A percentile compares a stretch with the other conserved stretches of the same genome.
Evolutionary conservation across 352 stramenopile genomes (phyloP).

Genomic region (Phytophthora sansomeana): DNA sequence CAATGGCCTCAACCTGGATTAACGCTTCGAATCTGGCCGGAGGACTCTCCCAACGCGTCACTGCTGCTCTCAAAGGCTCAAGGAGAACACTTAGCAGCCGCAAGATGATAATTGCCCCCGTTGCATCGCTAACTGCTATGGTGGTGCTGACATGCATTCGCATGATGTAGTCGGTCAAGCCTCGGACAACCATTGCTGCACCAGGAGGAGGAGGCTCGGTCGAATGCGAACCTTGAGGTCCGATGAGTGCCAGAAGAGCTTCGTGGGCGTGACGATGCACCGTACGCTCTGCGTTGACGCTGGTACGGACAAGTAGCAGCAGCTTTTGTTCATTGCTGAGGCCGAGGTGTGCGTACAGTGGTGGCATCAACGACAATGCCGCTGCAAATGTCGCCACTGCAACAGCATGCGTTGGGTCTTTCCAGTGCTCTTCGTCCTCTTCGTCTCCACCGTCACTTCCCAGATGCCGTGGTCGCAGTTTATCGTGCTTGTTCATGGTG

Average conservation of each 20-base stretch:
- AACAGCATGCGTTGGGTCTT: conserved; percentile 60
- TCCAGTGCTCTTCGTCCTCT: conserved; percentile 29
- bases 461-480: background rate
- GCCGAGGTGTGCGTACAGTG: conserved; percentile 54
- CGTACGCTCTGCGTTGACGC: conserved; percentile 51
- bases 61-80: conserved; percentile 16
- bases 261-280: conserved; percentile 52
- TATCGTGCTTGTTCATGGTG: conserved; percentile 7
- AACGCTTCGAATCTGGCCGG: conserved; percentile 55
- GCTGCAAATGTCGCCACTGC: conserved; percentile 62
- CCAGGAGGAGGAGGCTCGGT: conserved; percentile 22
- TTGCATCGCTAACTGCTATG: conserved; percentile 22
- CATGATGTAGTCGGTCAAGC: conserved; percentile 71
- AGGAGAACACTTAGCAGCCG: conserved; percentile 52
- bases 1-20: conserved; percentile 66
- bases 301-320: conserved; percentile 57
- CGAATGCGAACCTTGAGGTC: conserved; percentile 9
- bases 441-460: conserved; percentile 9
- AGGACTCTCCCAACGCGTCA: conserved; percentile 44
- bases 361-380: conserved; percentile 48
- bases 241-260: conserved; percentile 47
- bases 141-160: conserved; percentile 47
- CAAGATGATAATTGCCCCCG: conserved; percentile 35
- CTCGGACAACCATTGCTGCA: conserved; percentile 51
- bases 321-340: conserved; percentile 75